Percentiles rank a stretch among this genome's conserved stretches.
Conservation (phyloP, 2,329 filamentous ascomycete species). For the Amauroascus verrucosus region DNA sequence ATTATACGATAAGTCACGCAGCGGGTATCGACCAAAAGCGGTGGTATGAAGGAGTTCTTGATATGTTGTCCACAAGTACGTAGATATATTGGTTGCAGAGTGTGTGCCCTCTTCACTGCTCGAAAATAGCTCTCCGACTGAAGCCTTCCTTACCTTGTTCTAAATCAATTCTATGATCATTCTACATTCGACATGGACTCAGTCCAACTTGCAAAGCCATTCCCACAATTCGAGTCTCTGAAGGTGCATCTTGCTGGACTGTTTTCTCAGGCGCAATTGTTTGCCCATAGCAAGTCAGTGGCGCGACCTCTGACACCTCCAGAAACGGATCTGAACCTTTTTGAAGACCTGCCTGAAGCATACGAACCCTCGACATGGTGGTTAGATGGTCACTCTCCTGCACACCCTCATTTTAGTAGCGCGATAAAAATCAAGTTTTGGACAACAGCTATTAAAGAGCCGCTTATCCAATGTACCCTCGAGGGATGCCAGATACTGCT, state of each 20-base stretch:
- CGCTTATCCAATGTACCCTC: slow-evolving; percentile 5
- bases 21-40: no score
- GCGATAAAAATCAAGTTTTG: slow-evolving; percentile 1
- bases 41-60: no score
- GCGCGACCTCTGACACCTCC: background rate
- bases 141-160: background rate
- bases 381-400: slow-evolving; percentile 6
- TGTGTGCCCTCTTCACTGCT: no score
- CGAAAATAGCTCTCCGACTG: no score
- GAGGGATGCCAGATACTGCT: slow-evolving; percentile 7
- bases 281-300: background rate
- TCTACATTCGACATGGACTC: background rate
- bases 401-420: slow-evolving; percentile 6
- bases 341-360: background rate
- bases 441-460: slow-evolving; percentile 3
- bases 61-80: no score
- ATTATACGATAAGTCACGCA: no score
- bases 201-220: background rate
- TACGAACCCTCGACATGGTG: slow-evolving; percentile 9
- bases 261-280: background rate
- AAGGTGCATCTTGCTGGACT: background rate
- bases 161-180: background rate
- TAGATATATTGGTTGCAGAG: no score
- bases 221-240: background rate
- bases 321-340: background rate